Evolutionary conservation across 192 early-diverging fungal genomes (phyloP).

Genomic region (Allomyces macrogynus): DNA sequence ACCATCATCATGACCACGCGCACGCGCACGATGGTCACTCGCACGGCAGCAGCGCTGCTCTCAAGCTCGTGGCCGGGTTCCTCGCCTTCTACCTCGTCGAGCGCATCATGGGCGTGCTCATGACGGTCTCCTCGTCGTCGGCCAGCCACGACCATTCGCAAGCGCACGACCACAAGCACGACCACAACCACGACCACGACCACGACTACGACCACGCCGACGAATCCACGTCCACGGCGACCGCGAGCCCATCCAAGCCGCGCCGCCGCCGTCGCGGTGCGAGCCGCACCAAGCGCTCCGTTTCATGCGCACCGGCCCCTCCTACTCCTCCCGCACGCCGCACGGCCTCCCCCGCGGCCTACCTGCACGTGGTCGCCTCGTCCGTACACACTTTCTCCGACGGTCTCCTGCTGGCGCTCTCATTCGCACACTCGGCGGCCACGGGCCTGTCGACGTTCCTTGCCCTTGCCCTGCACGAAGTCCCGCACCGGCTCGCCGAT

Average conservation of each 20-base stretch:
- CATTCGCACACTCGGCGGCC: slow-evolving; percentile 59
- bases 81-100: background rate
- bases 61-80: background rate
- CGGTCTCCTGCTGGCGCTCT: slow-evolving; percentile 62
- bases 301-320: background rate
- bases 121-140: background rate
- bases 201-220: no score
- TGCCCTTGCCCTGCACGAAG: slow-evolving; percentile 75
- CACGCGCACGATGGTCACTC: no score
- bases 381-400: slow-evolving; percentile 73
- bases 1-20: background rate
- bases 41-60: background rate
- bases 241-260: slow-evolving; percentile 6
- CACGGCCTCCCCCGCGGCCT: slow-evolving; percentile 47
- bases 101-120: background rate
- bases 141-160: background rate
- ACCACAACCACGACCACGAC: slow-evolving; percentile 9
- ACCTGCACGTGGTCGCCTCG: slow-evolving; percentile 64
- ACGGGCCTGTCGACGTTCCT: slow-evolving; percentile 68
- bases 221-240: slow-evolving; percentile 1
- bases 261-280: slow-evolving; percentile 16
- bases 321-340: background rate
- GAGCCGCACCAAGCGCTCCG: slow-evolving; percentile 2
- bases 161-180: slow-evolving; percentile 33
- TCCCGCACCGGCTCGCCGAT: slow-evolving; percentile 73